Conservation (phyloP, 1,139 yeast species). For the Petasospora rhodanensis region DNA sequence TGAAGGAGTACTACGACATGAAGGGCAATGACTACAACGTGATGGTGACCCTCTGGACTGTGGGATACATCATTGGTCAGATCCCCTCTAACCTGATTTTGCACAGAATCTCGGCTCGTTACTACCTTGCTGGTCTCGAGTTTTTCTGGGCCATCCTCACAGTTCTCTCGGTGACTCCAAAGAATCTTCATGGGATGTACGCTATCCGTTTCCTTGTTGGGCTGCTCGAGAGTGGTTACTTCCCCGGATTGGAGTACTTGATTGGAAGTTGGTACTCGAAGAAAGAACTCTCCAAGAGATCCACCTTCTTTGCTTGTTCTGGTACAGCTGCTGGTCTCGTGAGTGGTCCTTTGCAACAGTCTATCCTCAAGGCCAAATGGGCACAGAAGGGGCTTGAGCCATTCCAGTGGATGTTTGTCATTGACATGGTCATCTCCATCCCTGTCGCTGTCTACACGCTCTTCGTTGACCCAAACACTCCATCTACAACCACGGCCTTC, state of each 20-base stretch:
- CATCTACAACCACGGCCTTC: slow-evolving; percentile 18
- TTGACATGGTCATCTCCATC: slow-evolving; percentile 49
- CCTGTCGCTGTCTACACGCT: slow-evolving; percentile 38
- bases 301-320: slow-evolving; percentile 21
- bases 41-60: slow-evolving; percentile 49
- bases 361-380: slow-evolving; percentile 15
- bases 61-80: slow-evolving; percentile 57
- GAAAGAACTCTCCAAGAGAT: slow-evolving; percentile 36
- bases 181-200: slow-evolving; percentile 40
- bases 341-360: slow-evolving; percentile 28
- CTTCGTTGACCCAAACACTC: slow-evolving; percentile 19
- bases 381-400: slow-evolving; percentile 37
- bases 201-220: slow-evolving; percentile 58
- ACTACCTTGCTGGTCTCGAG: slow-evolving; percentile 50
- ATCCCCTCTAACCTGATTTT: slow-evolving; percentile 52
- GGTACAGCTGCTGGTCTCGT: slow-evolving; percentile 32
- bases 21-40: slow-evolving; percentile 50
- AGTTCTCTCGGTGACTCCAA: slow-evolving; percentile 43
- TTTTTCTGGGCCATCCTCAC: slow-evolving; percentile 56
- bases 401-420: slow-evolving; percentile 51
- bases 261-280: slow-evolving; percentile 46
- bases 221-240: slow-evolving; percentile 53
- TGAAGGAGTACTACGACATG: slow-evolving; percentile 52
- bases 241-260: slow-evolving; percentile 44
- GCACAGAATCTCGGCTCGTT: slow-evolving; percentile 49